A percentile compares a stretch with the other conserved stretches of the same genome.
These are phyloP conservation scores for Rhodotorula sp. DNA, from an alignment of 1,284 basidiomycete species.

Conservation along the genomic window DNA sequence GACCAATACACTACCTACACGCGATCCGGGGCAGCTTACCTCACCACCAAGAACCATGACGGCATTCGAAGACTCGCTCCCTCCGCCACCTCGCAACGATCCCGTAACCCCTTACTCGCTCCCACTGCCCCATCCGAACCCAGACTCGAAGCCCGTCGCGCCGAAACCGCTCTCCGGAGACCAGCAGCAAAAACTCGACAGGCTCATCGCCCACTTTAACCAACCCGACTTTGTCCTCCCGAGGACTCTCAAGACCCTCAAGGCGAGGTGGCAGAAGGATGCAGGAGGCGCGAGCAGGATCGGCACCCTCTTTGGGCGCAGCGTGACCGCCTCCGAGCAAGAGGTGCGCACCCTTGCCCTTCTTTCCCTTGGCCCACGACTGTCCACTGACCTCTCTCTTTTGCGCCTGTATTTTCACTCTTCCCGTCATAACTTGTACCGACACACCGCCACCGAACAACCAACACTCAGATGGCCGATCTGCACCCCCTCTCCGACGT, in stretches of 20 bases:
- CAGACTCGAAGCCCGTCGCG: slow-evolving; percentile 18
- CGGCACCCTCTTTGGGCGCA: slow-evolving; percentile 21
- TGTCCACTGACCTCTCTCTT: background rate
- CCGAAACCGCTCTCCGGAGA: slow-evolving; percentile 18
- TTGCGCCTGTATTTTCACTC: background rate
- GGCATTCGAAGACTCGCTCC: slow-evolving; percentile 19
- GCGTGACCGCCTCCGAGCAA: background rate
- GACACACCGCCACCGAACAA: background rate
- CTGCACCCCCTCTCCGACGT: slow-evolving; percentile 45
- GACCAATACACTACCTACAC: background rate
- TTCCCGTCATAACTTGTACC: background rate
- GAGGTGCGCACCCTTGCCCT: slow-evolving; percentile 4
- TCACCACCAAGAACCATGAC: background rate
- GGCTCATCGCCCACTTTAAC: slow-evolving; percentile 42
- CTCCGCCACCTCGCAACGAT: background rate
- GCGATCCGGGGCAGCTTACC: background rate
- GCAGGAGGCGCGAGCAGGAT: slow-evolving; percentile 5
- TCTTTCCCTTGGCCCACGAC: background rate
- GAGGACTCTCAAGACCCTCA: slow-evolving; percentile 28
- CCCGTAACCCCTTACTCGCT: slow-evolving; percentile 5
- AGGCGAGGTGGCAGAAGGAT: slow-evolving; percentile 30
- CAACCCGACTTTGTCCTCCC: slow-evolving; percentile 33
- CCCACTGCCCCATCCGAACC: slow-evolving; percentile 26
- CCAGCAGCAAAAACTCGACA: slow-evolving; percentile 30
- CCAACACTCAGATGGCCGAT: slow-evolving; percentile 7